Evolutionary conservation across 2,329 filamentous ascomycete species (phyloP), one percentile per base, ranked within the genome.

Genomic region (Ophiostoma fasciatum): DNA sequence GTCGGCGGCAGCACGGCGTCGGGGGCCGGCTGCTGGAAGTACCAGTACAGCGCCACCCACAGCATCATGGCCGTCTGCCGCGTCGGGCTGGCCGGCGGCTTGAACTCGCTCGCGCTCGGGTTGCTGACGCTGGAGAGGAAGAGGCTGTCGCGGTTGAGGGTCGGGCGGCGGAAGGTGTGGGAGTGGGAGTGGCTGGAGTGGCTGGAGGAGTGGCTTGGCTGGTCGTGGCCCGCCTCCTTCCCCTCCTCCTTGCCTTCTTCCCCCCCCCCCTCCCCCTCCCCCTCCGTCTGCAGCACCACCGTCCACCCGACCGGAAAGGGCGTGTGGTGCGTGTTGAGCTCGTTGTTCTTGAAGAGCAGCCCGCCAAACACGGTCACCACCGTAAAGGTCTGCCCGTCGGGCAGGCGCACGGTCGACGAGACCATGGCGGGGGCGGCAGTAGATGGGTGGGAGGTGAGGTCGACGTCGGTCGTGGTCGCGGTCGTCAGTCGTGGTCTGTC

Each of bases 51-150:
- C 1, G 84, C 87, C 23, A 85, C 75, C 82, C 84, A 96, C 7
- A 96, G 68, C 80, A 94, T 93, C 82, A 94, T 85, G 46, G 88
- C 88, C 41, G 94, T 82, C 59, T 93, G 82, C 30, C 87, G 68
- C 1, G 84, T 90, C 0, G 83, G 83, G 42, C 84, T 93, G 12
- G 68, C 74, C 2, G 79, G 71, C 1, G 83, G 74, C 51, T 81
- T 83, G 60, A 80, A 92, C 33, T 94, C 84, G 51, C 61, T 73
- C 53, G 66, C 81, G 33, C 79, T 80, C 0, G 88, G 84, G 46
- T 81, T 83, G 33, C 83, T 88, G 43, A 94, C 85, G 42, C 82
- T 88, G 4, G 85, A 94, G 48, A 96, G 88, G 61, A 87, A 94
- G 39, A 94, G 66, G 48, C 74, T 77, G 56, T 96, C 88, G 53